phyloP scores from a whole-genome alignment of 1,139 yeast species.

The Lodderomyces theae region DNA sequence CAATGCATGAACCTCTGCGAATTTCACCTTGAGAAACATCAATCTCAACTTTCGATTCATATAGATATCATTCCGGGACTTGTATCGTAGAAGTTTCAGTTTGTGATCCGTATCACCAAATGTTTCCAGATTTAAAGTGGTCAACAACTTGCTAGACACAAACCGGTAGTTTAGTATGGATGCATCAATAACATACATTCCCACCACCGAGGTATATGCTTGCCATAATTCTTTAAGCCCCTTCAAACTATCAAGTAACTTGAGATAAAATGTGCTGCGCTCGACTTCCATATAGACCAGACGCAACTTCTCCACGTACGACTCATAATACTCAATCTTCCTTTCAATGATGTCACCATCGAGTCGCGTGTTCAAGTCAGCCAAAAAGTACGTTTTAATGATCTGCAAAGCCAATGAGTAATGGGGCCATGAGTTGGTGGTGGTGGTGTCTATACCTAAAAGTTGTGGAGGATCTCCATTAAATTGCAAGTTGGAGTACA shows the following conservation, averaged over 20 bases:
- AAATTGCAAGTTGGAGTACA: slow-evolving; percentile 23
- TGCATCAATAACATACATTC: slow-evolving; percentile 9
- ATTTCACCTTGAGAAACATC: slow-evolving; percentile 11
- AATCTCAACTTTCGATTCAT: slow-evolving; percentile 9
- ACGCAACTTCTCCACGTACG: neutral
- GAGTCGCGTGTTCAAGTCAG: slow-evolving; percentile 22
- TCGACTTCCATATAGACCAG: neutral
- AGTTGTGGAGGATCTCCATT: slow-evolving; percentile 6
- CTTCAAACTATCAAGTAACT: slow-evolving; percentile 6
- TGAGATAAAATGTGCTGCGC: slow-evolving; percentile 5
- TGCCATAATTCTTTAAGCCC: neutral
- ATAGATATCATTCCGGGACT: slow-evolving; percentile 8
- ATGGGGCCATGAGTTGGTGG: slow-evolving; percentile 15
- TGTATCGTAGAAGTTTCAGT: slow-evolving; percentile 3
- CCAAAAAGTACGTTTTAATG: slow-evolving; percentile 18
- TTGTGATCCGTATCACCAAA: neutral
- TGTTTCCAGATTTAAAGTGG: slow-evolving; percentile 1
- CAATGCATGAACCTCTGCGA: slow-evolving; percentile 10
- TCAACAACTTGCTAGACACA: slow-evolving; percentile 9
- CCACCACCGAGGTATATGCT: neutral
- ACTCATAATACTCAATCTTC: slow-evolving; percentile 12
- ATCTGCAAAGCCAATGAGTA: slow-evolving; percentile 17
- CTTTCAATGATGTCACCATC: slow-evolving; percentile 9
- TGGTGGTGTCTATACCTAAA: neutral
- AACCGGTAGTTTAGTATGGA: slow-evolving; percentile 11